phyloP scores from a whole-genome alignment of 2,329 filamentous ascomycete genomes.

The Colletotrichum sp. region DNA sequence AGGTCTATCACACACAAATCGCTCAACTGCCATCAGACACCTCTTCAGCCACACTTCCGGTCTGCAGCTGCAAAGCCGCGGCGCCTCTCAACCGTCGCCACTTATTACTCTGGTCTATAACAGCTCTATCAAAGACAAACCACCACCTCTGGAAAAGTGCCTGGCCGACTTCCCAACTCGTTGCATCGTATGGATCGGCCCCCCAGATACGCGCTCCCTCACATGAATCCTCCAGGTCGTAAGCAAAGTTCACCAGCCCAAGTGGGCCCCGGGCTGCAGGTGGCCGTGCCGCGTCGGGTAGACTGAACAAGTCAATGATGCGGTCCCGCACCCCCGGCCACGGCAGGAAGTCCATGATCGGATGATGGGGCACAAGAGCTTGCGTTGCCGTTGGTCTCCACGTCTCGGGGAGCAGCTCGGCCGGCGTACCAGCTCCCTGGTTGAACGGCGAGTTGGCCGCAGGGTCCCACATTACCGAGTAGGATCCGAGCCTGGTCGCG shows the following conservation, averaged over 20 bases:
- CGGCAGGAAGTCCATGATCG: constrained; percentile 61
- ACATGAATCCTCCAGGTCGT: constrained; percentile 60
- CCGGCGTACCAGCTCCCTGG: constrained; percentile 30
- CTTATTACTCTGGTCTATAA: constrained; percentile 60
- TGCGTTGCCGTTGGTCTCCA: constrained; percentile 59
- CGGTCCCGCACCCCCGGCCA: constrained; percentile 61
- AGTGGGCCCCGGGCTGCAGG: constrained; percentile 48
- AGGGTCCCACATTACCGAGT: constrained; percentile 49
- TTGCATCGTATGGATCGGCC: constrained; percentile 51
- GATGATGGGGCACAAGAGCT: constrained; percentile 57
- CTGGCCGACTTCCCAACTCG: constrained; percentile 63
- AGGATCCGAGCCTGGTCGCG: constrained; percentile 49
- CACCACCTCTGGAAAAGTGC: constrained; percentile 65
- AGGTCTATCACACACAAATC: background rate
- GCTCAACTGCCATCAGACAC: background rate
- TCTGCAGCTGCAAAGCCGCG: constrained; percentile 6
- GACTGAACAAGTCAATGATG: constrained; percentile 54
- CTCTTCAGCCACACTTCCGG: background rate
- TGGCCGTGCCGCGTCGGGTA: constrained; percentile 54
- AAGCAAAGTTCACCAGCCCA: constrained; percentile 56
- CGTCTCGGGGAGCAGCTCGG: constrained; percentile 46
- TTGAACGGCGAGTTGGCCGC: constrained; percentile 52
- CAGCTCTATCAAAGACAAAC: constrained; percentile 60
- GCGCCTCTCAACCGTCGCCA: constrained; percentile 54
- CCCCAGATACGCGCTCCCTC: constrained; percentile 59